Percentiles rank a stretch among this genome's conserved stretches.
Conservation (phyloP, 768 basidiomycete genomes). For the Bullera alba region DNA sequence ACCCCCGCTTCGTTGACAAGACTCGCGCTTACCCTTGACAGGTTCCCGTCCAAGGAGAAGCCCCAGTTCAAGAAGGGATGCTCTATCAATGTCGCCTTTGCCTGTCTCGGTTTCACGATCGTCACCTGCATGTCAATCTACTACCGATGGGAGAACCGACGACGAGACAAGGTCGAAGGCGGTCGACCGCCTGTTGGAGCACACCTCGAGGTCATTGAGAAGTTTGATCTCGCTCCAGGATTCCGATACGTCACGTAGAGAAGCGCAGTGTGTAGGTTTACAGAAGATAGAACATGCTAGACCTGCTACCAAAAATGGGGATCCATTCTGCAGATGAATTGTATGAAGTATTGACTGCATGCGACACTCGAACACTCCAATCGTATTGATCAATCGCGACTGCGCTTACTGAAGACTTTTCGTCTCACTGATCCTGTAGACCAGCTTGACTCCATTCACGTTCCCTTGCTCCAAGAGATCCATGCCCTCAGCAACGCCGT, state of each 20-base stretch:
- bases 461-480: conserved; percentile 19
- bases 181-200: conserved; percentile 37
- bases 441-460: conserved; percentile 29
- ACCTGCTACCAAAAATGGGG: too few species aligned
- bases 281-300: neutral
- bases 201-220: conserved; percentile 25
- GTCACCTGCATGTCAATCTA: conserved; percentile 40
- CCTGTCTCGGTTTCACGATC: conserved; percentile 40
- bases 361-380: too few species aligned
- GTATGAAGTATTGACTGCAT: too few species aligned
- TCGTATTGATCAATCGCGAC: too few species aligned
- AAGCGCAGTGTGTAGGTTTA: neutral
- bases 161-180: conserved; percentile 44
- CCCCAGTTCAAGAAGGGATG: conserved; percentile 45
- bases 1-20: conserved; percentile 22
- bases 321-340: too few species aligned
- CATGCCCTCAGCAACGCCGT: conserved; percentile 26
- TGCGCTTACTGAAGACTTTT: too few species aligned
- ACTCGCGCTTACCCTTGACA: conserved; percentile 9
- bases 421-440: conserved; percentile 28
- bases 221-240: conserved; percentile 37
- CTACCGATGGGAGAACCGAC: conserved; percentile 46
- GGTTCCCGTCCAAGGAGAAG: conserved; percentile 44
- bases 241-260: neutral
- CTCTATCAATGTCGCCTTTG: conserved; percentile 46